These are phyloP conservation scores for Syzygium grande DNA, from an alignment of 345 rosid species.

Conservation along the genomic window DNA sequence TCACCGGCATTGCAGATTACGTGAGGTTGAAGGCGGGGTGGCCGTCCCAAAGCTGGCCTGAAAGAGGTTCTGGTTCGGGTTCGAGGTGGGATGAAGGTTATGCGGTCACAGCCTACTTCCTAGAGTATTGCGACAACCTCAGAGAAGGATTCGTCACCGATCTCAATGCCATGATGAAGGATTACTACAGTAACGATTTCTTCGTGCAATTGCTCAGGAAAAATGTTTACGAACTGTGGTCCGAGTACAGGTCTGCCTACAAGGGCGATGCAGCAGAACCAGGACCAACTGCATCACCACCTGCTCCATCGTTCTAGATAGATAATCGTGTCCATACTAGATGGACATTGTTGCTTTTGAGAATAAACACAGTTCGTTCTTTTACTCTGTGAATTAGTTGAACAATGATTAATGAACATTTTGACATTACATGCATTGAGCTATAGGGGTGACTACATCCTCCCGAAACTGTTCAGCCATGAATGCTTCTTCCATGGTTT, in stretches of 20 bases:
- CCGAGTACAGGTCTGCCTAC: background rate
- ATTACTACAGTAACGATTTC: background rate
- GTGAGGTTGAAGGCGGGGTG: slow-evolving; percentile 6
- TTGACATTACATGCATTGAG: background rate
- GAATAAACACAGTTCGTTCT: background rate
- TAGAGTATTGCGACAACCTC: background rate
- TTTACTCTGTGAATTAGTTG: background rate
- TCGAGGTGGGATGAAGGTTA: background rate
- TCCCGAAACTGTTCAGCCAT: background rate
- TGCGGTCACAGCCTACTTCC: slow-evolving; percentile 1
- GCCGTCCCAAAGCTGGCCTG: background rate
- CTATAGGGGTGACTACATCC: background rate
- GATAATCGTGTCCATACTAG: background rate
- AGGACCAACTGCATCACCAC: background rate
- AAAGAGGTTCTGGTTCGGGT: slow-evolving; percentile 2
- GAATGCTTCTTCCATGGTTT: background rate
- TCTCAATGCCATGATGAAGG: slow-evolving; percentile 6
- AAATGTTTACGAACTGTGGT: background rate
- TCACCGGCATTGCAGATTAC: slow-evolving; percentile 1
- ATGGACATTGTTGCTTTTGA: background rate
- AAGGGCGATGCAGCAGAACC: background rate
- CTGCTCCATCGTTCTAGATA: background rate
- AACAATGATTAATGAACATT: background rate
- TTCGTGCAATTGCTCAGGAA: background rate
- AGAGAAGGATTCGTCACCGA: background rate